These are phyloP conservation scores for Naumovozyma dairenensis DNA, from an alignment of 805 yeast species.

Conservation along the genomic window DNA sequence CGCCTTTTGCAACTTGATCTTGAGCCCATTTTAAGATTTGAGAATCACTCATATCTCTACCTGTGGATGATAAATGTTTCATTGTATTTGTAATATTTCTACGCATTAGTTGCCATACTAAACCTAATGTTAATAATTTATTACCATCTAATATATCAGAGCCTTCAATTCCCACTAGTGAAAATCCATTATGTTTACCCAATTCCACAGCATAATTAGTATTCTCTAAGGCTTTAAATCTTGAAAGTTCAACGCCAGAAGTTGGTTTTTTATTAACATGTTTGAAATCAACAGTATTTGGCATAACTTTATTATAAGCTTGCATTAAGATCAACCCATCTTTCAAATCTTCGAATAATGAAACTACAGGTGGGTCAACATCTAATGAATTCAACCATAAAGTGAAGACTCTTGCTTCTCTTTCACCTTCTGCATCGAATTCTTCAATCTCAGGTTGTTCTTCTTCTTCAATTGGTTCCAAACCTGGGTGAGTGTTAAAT, in stretches of 20 bases:
- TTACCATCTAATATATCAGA: conserved; percentile 94
- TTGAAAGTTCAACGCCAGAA: conserved; percentile 62
- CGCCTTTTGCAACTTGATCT: conserved; percentile 75
- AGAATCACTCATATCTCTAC: conserved; percentile 66
- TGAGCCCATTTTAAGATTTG: conserved; percentile 95
- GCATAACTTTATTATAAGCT: conserved; percentile 92
- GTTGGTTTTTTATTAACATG: conserved; percentile 80
- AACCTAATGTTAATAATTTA: conserved; percentile 76
- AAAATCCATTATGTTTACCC: conserved; percentile 86
- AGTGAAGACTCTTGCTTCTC: conserved; percentile 97
- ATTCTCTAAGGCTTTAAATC: conserved; percentile 93
- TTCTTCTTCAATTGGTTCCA: conserved; percentile 86
- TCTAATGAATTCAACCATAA: conserved; percentile 95
- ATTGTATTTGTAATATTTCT: conserved; percentile 84
- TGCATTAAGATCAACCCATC: conserved; percentile 84
- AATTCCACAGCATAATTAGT: conserved; percentile 97
- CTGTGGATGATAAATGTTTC: conserved; percentile 57
- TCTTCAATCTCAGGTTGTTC: conserved; percentile 94
- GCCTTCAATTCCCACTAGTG: conserved; percentile 96
- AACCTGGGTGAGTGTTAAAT: conserved; percentile 93
- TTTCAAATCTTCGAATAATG: conserved; percentile 85
- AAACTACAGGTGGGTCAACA: conserved; percentile 89
- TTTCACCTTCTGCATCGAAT: conserved; percentile 98
- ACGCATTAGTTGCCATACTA: conserved; percentile 98
- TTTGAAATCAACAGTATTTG: conserved; percentile 75